A percentile compares a stretch with the other conserved stretches of the same genome.
Evolutionary conservation across 306 rosid genomes (phyloP).

Genomic region (Vigna reflexopilosa): DNA sequence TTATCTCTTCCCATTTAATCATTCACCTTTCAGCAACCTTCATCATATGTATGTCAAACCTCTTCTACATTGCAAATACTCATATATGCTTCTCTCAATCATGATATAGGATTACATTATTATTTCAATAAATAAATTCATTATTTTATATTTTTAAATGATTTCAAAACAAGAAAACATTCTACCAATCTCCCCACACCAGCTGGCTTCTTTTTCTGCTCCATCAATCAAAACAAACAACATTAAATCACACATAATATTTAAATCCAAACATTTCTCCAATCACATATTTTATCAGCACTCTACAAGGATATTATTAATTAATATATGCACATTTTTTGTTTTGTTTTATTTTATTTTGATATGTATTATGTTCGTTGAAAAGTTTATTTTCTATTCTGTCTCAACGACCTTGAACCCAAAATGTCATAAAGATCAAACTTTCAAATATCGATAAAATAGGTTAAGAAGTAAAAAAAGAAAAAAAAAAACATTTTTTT

Average conservation of each 20-base stretch:
- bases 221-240: neutral
- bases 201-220: slow-evolving; percentile 20
- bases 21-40: too few species aligned
- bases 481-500: too few species aligned
- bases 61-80: too few species aligned
- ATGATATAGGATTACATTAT: too few species aligned
- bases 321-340: neutral
- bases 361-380: neutral
- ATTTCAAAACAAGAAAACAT: neutral
- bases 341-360: too few species aligned
- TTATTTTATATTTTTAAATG: neutral
- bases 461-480: too few species aligned
- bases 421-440: neutral
- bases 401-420: neutral
- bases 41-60: too few species aligned
- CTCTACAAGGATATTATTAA: neutral
- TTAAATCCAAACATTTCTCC: neutral
- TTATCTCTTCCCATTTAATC: neutral
- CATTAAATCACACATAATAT: neutral
- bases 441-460: too few species aligned
- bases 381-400: neutral
- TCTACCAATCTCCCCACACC: slow-evolving; percentile 4
- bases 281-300: neutral
- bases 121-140: too few species aligned
- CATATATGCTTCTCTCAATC: too few species aligned